phyloP scores from a whole-genome alignment of 1,284 basidiomycete genomes.

The Cutaneotrichosporon sp. region DNA sequence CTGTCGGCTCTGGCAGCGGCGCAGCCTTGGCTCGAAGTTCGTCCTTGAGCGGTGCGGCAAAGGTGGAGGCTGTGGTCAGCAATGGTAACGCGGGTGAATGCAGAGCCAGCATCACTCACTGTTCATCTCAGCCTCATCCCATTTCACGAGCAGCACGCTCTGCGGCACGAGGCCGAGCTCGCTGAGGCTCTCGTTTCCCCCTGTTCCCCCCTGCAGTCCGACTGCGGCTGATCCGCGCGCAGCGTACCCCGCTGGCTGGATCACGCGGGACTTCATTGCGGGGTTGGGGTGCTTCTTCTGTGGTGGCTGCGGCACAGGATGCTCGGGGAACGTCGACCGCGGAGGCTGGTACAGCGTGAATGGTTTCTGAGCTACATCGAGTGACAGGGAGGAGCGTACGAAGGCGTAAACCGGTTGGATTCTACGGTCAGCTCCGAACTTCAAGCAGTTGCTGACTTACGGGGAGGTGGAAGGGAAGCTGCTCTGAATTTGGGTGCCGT shows the following conservation, averaged over 20 bases:
- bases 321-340: conserved; percentile 40
- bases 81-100: neutral
- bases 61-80: conserved; percentile 27
- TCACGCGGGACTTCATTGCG: conserved; percentile 24
- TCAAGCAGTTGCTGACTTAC: conserved; percentile 21
- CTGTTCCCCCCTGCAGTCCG: conserved; percentile 35
- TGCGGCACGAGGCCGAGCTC: conserved; percentile 47
- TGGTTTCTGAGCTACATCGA: conserved; percentile 22
- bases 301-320: conserved; percentile 22
- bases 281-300: conserved; percentile 20
- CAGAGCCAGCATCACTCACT: conserved; percentile 25
- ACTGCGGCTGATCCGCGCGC: conserved; percentile 23
- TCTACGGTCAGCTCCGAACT: conserved; percentile 24
- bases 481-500: conserved; percentile 45
- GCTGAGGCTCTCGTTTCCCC: conserved; percentile 36
- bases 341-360: conserved; percentile 49
- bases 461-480: conserved; percentile 39
- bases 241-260: conserved; percentile 37
- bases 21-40: conserved; percentile 35
- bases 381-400: conserved; percentile 35
- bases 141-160: conserved; percentile 43
- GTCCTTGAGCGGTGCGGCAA: conserved; percentile 38
- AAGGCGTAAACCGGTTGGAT: conserved; percentile 48
- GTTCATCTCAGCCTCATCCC: conserved; percentile 45
- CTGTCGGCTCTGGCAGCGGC: conserved; percentile 34